These are phyloP conservation scores for Rhizopogon vesiculosus DNA, from an alignment of 768 basidiomycete species.

Conservation along the genomic window DNA sequence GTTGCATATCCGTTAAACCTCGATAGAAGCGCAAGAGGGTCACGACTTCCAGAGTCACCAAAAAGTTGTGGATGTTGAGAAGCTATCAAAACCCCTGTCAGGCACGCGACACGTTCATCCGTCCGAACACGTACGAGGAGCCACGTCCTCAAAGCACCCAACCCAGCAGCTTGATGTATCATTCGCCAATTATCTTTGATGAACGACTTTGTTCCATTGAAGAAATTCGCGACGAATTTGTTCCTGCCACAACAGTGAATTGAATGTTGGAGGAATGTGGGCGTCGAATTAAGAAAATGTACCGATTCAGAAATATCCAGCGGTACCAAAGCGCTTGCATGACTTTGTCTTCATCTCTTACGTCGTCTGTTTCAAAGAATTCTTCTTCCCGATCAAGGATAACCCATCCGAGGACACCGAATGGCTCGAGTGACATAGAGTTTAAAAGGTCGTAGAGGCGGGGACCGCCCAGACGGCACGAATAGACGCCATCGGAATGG, in stretches of 20 bases:
- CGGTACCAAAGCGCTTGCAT: slow-evolving; percentile 75
- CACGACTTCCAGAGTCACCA: slow-evolving; percentile 46
- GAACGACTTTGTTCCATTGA: slow-evolving; percentile 48
- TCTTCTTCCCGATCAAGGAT: slow-evolving; percentile 73
- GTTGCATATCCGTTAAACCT: slow-evolving; percentile 41
- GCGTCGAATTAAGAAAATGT: slow-evolving; percentile 3
- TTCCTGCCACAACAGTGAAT: slow-evolving; percentile 30
- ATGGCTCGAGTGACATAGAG: slow-evolving; percentile 53
- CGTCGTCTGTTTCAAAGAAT: slow-evolving; percentile 65
- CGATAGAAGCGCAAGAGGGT: slow-evolving; percentile 53
- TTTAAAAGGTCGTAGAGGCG: slow-evolving; percentile 62
- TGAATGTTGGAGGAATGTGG: not conserved
- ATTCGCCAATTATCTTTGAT: slow-evolving; percentile 57
- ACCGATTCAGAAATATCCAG: slow-evolving; percentile 68
- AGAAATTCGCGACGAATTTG: slow-evolving; percentile 51
- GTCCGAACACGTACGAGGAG: slow-evolving; percentile 41
- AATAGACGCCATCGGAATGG: slow-evolving; percentile 46
- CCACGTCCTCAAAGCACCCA: slow-evolving; percentile 58
- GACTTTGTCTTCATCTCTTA: slow-evolving; percentile 72
- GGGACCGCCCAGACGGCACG: slow-evolving; percentile 64
- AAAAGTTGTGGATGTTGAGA: slow-evolving; percentile 48
- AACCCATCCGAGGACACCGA: slow-evolving; percentile 65
- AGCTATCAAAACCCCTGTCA: slow-evolving; percentile 32
- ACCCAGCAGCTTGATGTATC: slow-evolving; percentile 68
- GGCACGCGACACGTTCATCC: not conserved